Conservation (phyloP, 139 green algal genomes). For the Chlorella sp. region DNA sequence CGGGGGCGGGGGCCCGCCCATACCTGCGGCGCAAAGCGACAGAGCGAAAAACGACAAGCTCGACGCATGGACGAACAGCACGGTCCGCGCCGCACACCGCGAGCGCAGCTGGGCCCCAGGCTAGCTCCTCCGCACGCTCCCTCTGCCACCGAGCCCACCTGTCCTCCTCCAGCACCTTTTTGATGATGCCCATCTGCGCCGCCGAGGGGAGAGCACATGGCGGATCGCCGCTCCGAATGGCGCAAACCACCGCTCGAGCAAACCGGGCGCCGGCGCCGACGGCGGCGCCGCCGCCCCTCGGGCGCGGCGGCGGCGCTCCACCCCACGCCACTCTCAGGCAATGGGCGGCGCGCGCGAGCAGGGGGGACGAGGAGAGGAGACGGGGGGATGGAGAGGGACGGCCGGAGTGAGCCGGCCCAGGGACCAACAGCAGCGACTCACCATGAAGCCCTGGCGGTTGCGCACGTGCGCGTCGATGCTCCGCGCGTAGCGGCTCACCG, state of each 20-base stretch:
- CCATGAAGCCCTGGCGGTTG: conserved; percentile 61
- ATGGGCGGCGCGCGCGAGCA: neutral
- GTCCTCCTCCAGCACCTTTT: conserved; percentile 46
- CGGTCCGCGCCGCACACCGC: neutral
- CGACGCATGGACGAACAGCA: too few species aligned
- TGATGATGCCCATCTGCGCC: conserved; percentile 62
- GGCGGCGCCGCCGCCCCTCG: neutral
- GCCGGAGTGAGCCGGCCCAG: neutral
- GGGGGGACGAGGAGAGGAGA: neutral
- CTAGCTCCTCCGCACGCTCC: neutral
- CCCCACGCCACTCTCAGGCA: neutral
- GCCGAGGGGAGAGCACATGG: too few species aligned
- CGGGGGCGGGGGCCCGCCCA: conserved; percentile 20
- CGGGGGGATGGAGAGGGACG: neutral
- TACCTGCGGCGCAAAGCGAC: neutral
- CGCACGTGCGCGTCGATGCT: conserved; percentile 46
- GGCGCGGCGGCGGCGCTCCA: neutral
- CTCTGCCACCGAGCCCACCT: conserved; percentile 5
- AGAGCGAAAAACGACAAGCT: neutral
- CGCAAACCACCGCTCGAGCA: too few species aligned
- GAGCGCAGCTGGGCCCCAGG: neutral
- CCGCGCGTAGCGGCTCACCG: conserved; percentile 42
- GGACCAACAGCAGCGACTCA: conserved; percentile 10
- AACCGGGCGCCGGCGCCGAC: too few species aligned
- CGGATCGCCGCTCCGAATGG: too few species aligned